phyloP scores from a whole-genome alignment of 108 stramenopile species.

The Fistulifera pelliculosa region DNA sequence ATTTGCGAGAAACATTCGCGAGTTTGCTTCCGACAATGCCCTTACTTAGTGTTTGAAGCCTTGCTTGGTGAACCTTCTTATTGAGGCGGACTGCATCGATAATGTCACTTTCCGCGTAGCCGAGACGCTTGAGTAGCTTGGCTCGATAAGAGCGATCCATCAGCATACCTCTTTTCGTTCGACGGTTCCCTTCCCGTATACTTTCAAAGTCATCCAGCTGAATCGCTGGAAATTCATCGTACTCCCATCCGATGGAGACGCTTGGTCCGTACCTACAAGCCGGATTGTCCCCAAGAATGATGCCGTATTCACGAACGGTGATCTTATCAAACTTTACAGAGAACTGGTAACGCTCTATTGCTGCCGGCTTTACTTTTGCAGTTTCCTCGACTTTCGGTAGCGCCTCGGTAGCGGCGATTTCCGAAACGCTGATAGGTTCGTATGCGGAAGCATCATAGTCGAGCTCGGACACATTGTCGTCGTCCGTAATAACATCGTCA shows the following conservation, averaged over 20 bases:
- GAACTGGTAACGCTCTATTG: no score
- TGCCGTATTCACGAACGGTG: not conserved
- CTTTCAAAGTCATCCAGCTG: not conserved
- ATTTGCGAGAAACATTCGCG: no score
- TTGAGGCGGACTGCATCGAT: not conserved
- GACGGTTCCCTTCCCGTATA: not conserved
- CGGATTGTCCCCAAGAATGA: constrained; percentile 2
- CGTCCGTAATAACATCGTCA: no score
- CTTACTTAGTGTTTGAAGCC: no score
- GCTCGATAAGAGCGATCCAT: not conserved
- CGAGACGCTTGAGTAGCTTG: not conserved
- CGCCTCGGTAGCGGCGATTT: no score
- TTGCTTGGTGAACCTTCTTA: not conserved
- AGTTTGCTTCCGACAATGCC: no score
- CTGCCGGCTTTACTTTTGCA: no score
- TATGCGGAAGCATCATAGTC: no score
- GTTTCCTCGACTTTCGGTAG: no score
- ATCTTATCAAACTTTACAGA: not conserved
- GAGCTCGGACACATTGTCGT: no score
- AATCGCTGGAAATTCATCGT: not conserved
- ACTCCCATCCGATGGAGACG: constrained; percentile 6
- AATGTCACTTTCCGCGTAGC: not conserved
- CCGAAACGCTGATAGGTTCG: no score
- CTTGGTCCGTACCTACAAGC: constrained; percentile 5
- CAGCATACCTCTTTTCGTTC: not conserved